Percentiles rank a stretch among this genome's conserved stretches.
Evolutionary conservation across 441 rosid genomes (phyloP).

Genomic region (Euphorbia celastroides): DNA sequence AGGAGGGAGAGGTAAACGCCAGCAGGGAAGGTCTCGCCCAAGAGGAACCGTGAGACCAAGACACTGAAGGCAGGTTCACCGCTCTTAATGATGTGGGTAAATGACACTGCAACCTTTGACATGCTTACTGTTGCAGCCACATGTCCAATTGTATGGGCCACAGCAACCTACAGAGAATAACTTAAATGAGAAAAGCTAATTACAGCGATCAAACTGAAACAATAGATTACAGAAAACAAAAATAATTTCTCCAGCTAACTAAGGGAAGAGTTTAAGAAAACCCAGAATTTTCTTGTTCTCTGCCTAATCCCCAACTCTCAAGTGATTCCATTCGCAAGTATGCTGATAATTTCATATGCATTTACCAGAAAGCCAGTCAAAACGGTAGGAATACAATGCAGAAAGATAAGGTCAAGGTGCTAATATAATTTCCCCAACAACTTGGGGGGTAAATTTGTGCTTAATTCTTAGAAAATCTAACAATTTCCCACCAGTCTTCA

Average conservation of each 20-base stretch:
- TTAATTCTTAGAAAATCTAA: background rate
- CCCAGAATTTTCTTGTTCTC: background rate
- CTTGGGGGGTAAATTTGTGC: background rate
- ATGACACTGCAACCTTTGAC: constrained; percentile 97
- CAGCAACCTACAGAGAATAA: constrained; percentile 56
- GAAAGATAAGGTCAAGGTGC: background rate
- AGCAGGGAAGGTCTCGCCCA: constrained; percentile 83
- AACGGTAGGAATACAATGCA: background rate
- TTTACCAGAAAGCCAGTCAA: too few species aligned
- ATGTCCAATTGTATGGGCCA: constrained; percentile 95
- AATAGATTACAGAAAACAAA: background rate
- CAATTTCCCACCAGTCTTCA: background rate
- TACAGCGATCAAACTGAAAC: constrained; percentile 50
- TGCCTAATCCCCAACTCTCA: background rate
- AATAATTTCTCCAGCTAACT: background rate
- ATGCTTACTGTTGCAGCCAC: constrained; percentile 96
- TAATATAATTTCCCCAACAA: background rate
- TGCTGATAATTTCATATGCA: background rate
- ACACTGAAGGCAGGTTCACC: constrained; percentile 95
- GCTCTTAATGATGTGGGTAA: constrained; percentile 90
- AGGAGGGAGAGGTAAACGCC: constrained; percentile 77
- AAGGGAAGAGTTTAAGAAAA: background rate
- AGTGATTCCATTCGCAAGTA: background rate
- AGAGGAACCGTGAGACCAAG: constrained; percentile 61
- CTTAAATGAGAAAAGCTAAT: constrained; percentile 33